These are phyloP conservation scores for Boletus huronensis DNA, from an alignment of 768 basidiomycete species.

Conservation along the genomic window DNA sequence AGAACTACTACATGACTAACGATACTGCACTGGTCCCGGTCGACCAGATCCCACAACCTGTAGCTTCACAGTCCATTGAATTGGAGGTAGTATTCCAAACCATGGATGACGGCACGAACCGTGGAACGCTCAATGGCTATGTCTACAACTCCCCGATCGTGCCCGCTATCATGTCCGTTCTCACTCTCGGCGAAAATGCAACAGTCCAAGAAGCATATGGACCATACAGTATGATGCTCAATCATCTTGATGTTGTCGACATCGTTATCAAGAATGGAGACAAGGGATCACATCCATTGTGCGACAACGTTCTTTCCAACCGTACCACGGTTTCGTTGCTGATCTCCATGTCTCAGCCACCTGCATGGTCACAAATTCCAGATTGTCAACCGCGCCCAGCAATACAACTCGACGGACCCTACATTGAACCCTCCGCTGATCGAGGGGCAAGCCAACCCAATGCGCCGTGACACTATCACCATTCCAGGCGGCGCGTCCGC, in stretches of 20 bases:
- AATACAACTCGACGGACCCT: slow-evolving; percentile 74
- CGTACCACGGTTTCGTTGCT: background rate
- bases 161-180: slow-evolving; percentile 70
- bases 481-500: slow-evolving; percentile 66
- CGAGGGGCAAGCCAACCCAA: slow-evolving; percentile 81
- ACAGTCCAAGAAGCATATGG: slow-evolving; percentile 73
- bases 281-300: slow-evolving; percentile 83
- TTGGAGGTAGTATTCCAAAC: slow-evolving; percentile 80
- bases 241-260: slow-evolving; percentile 74
- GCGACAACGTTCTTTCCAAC: slow-evolving; percentile 22
- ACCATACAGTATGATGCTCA: slow-evolving; percentile 67
- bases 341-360: slow-evolving; percentile 52
- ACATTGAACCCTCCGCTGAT: slow-evolving; percentile 73
- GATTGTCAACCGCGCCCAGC: slow-evolving; percentile 66
- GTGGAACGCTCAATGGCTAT: slow-evolving; percentile 68
- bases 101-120: slow-evolving; percentile 82
- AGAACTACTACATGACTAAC: slow-evolving; percentile 57
- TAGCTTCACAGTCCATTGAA: slow-evolving; percentile 55
- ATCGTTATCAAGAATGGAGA: slow-evolving; percentile 73
- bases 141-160: slow-evolving; percentile 69
- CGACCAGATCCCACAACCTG: slow-evolving; percentile 44
- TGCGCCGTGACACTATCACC: slow-evolving; percentile 86
- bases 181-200: slow-evolving; percentile 76
- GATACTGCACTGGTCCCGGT: slow-evolving; percentile 72
- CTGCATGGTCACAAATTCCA: slow-evolving; percentile 87